Conservation (phyloP, 2,329 filamentous ascomycete species). For the Corniculantispora saksenae region DNA sequence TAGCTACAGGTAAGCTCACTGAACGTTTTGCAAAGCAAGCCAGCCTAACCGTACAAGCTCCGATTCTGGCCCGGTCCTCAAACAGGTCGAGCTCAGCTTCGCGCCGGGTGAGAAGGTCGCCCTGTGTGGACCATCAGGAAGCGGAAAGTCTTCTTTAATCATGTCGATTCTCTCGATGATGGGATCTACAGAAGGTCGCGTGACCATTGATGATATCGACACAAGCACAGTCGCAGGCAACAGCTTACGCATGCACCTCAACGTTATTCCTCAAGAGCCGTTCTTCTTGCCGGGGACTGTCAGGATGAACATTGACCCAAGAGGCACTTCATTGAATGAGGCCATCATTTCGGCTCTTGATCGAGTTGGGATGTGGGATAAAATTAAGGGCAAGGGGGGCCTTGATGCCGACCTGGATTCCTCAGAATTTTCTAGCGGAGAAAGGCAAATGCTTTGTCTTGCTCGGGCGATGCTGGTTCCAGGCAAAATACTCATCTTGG, state of each 20-base stretch:
- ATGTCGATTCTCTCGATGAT: conserved; percentile 48
- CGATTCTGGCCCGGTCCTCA: too few species aligned
- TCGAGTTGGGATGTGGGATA: conserved; percentile 45
- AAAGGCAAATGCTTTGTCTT: conserved; percentile 55
- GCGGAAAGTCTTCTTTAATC: conserved; percentile 39
- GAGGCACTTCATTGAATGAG: conserved; percentile 36
- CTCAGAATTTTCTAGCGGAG: conserved; percentile 40
- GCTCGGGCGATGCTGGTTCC: conserved; percentile 53
- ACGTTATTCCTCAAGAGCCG: conserved; percentile 52
- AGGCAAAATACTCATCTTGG: too few species aligned
- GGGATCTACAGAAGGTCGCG: conserved; percentile 42
- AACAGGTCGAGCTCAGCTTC: too few species aligned
- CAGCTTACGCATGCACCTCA: conserved; percentile 44
- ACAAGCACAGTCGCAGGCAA: conserved; percentile 39
- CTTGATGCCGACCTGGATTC: conserved; percentile 36
- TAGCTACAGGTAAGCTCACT: conserved; percentile 16
- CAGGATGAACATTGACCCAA: conserved; percentile 51
- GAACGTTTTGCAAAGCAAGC: too few species aligned
- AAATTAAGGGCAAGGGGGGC: conserved; percentile 41
- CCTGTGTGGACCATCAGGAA: conserved; percentile 46
- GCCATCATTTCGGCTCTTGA: conserved; percentile 44
- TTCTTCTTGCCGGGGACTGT: conserved; percentile 49
- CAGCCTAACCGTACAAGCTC: too few species aligned
- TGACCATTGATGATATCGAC: conserved; percentile 45
- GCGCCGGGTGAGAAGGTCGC: conserved; percentile 38